Percentiles rank a stretch among this genome's conserved stretches.
These are phyloP conservation scores for Hypoxylon intermedium DNA, from an alignment of 495 filamentous ascomycete genomes.

Conservation along the genomic window DNA sequence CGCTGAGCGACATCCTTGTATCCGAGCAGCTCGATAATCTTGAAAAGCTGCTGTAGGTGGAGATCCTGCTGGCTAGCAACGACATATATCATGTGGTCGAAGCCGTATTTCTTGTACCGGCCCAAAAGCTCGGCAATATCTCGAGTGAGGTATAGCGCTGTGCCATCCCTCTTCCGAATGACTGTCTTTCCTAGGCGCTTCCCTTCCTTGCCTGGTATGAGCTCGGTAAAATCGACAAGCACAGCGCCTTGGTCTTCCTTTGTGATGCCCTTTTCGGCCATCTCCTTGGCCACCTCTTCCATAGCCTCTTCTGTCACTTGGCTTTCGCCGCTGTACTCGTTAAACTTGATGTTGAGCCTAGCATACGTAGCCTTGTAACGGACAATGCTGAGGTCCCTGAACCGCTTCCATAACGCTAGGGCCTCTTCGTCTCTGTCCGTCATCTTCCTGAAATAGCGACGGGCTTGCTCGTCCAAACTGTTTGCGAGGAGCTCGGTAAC, in stretches of 20 bases:
- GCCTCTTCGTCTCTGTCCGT: conserved; percentile 79
- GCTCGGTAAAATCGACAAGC: conserved; percentile 85
- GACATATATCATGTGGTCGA: conserved; percentile 74
- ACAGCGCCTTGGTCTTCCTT: conserved; percentile 87
- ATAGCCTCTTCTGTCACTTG: conserved; percentile 85
- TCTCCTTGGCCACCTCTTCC: conserved; percentile 66
- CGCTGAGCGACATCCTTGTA: conserved; percentile 64
- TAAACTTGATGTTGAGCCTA: conserved; percentile 88
- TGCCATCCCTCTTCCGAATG: conserved; percentile 67
- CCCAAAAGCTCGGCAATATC: conserved; percentile 69
- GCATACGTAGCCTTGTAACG: conserved; percentile 81
- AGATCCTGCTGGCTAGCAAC: conserved; percentile 67
- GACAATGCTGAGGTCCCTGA: conserved; percentile 87
- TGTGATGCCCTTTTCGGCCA: conserved; percentile 75
- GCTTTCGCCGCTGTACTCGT: conserved; percentile 94
- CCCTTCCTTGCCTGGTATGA: conserved; percentile 64
- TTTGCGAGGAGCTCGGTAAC: conserved; percentile 56
- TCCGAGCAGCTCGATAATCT: conserved; percentile 67
- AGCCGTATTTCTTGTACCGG: conserved; percentile 67
- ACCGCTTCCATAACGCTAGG: conserved; percentile 81
- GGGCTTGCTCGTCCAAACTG: conserved; percentile 67
- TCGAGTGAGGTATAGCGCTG: conserved; percentile 69
- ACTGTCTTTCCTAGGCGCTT: conserved; percentile 65
- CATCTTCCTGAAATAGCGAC: conserved; percentile 90
- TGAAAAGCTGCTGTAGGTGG: conserved; percentile 69